Evolutionary conservation across 2,329 filamentous ascomycete species (phyloP).

Genomic region (Fusarium torulosum): DNA sequence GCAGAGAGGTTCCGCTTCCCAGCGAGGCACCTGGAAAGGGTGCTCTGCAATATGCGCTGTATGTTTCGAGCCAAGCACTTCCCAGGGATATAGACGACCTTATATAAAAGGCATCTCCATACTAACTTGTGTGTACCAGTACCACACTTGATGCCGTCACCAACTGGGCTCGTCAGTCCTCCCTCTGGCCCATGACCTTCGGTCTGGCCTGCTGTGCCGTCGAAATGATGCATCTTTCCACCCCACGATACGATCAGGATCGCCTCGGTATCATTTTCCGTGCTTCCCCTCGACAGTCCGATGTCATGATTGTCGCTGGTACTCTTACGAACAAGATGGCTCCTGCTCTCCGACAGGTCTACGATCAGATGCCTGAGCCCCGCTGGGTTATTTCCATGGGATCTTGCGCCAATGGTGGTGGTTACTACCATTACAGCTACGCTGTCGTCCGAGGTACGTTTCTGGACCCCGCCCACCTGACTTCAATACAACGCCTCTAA

Average conservation of each 20-base stretch:
- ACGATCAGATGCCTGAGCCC: conserved; percentile 95
- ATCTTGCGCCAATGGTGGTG: conserved; percentile 85
- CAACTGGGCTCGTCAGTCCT: conserved; percentile 88
- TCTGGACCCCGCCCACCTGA: background rate
- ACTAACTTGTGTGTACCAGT: conserved; percentile 56
- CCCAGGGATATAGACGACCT: background rate
- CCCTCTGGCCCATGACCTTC: conserved; percentile 90
- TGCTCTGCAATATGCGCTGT: conserved; percentile 87
- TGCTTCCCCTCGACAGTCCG: conserved; percentile 86
- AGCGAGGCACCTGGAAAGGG: conserved; percentile 86
- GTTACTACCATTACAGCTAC: conserved; percentile 91
- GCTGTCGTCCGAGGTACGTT: conserved; percentile 69
- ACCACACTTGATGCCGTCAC: conserved; percentile 82
- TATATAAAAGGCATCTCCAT: background rate
- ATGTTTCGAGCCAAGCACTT: conserved; percentile 57
- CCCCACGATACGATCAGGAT: conserved; percentile 90
- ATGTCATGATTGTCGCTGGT: conserved; percentile 94
- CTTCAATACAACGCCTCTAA: background rate
- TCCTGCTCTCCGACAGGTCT: conserved; percentile 87
- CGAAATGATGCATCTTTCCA: conserved; percentile 94
- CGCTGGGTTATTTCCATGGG: conserved; percentile 89
- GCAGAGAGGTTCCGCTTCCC: conserved; percentile 79
- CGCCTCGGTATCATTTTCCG: conserved; percentile 91
- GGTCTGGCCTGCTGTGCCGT: conserved; percentile 89
- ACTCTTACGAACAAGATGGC: conserved; percentile 98